Evolutionary conservation across 1,139 yeast species (phyloP), one percentile per base, ranked within the genome.

Genomic region (Saccharomyces pastorianus): DNA sequence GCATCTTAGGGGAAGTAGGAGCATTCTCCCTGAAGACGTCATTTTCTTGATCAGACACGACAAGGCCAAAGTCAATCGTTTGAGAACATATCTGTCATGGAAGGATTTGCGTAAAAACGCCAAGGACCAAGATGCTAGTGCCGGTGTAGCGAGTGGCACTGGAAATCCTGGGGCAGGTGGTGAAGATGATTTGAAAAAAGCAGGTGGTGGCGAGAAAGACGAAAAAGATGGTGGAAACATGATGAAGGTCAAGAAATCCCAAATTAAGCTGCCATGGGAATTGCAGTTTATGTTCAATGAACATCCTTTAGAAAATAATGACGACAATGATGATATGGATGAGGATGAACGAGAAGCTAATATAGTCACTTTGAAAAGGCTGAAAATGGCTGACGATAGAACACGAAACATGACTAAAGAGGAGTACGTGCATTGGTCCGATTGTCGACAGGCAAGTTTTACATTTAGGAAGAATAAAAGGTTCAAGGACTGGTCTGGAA

Each of bases 351-450:
- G 86, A 60, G 98, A 95, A 50, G 98, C 98, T 1, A 86, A 89
- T 46, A 75, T 85, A 47, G 96, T 96, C 0, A 88, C 96, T 14
- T 74, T 90, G 68, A 90, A 90, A 68, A 75, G 98, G 56, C 77
- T 93, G 61, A 90, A 90, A 66, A 84, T 82, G 74, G 98, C 98
- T 3, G 99, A 93, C 70, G 97, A 93, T 56, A 77, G 99, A 60
- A 93, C 99, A 0, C 81, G 78, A 61, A 81, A 86, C 61, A 95
- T 93, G 99, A 93, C 99, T 0, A 84, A 85, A 64, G 97, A 93
- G 65, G 99, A 93, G 68, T 93, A 93, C 64, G 99, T 91, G 17
- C 99, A 95, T 69, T 93, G 98, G 97, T 87, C 96, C 13, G 99
- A 93, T 68, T 93, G 99, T 72, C 81, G 99, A 60, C 99, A 93